Percentiles rank a stretch among this genome's conserved stretches.
Conservation (phyloP, 1,139 yeast species). For the Sugiyamaella xylanicola region DNA sequence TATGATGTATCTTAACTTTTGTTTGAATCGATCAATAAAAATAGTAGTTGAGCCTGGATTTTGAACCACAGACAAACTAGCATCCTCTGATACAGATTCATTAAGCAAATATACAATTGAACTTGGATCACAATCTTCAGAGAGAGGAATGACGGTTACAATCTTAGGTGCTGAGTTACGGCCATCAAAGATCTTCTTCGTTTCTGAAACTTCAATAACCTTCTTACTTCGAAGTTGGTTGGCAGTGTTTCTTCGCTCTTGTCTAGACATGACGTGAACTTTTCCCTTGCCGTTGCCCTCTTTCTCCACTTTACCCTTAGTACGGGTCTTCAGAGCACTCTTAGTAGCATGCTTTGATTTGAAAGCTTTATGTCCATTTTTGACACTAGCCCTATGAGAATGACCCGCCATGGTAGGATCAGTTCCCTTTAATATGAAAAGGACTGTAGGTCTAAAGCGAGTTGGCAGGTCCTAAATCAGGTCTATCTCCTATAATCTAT, state of each 20-base stretch:
- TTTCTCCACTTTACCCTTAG: constrained; percentile 89
- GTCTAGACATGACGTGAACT: constrained; percentile 51
- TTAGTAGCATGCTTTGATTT: constrained; percentile 92
- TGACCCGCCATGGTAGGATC: constrained; percentile 20
- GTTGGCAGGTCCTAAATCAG: no score
- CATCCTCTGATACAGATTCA: constrained; percentile 30
- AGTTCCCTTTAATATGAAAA: no score
- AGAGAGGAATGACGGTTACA: constrained; percentile 76
- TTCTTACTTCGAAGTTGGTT: constrained; percentile 78
- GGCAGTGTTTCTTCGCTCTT: constrained; percentile 76
- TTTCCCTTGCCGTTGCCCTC: constrained; percentile 46
- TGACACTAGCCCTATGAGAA: constrained; percentile 73
- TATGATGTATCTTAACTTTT: constrained; percentile 70
- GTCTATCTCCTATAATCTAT: no score
- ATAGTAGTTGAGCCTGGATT: constrained; percentile 42
- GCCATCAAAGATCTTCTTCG: constrained; percentile 77
- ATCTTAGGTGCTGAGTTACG: constrained; percentile 78
- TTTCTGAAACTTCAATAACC: constrained; percentile 50
- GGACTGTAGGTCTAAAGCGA: no score
- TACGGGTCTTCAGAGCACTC: constrained; percentile 74
- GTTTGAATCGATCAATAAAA: constrained; percentile 65
- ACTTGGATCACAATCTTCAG: constrained; percentile 64
- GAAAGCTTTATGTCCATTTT: constrained; percentile 84
- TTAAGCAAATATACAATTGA: constrained; percentile 55
- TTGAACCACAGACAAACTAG: constrained; percentile 35